Evolutionary conservation across 495 filamentous ascomycete species (phyloP).

Genomic region (Aspergillus diversus): DNA sequence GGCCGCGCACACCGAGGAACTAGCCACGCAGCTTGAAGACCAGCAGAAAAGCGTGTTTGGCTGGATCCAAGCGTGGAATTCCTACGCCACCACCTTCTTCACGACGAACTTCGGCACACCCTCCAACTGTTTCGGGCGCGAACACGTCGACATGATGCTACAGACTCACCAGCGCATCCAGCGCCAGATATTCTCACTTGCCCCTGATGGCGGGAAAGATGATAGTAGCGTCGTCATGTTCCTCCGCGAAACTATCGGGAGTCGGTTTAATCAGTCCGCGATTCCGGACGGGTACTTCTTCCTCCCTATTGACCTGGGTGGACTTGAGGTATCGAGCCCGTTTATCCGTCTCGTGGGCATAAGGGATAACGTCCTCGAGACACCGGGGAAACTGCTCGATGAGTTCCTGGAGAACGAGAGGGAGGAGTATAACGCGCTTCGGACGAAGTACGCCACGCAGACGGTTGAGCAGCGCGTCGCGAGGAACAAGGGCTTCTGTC

Average conservation of each 20-base stretch:
- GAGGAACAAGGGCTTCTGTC: not conserved
- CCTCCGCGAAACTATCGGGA: conserved; percentile 16
- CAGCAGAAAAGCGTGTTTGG: conserved; percentile 19
- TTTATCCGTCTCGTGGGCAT: conserved; percentile 20
- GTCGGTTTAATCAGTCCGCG: conserved; percentile 4
- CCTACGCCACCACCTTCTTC: conserved; percentile 22
- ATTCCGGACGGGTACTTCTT: conserved; percentile 25
- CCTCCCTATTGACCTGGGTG: conserved; percentile 23
- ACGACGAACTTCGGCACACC: conserved; percentile 22
- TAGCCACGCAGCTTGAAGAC: conserved; percentile 9
- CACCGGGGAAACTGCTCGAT: conserved; percentile 12
- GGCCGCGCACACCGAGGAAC: conserved; percentile 11
- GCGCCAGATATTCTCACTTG: conserved; percentile 13
- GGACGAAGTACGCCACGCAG: conserved; percentile 6
- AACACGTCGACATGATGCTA: conserved; percentile 22
- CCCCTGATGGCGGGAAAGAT: not conserved
- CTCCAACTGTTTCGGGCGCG: conserved; percentile 21
- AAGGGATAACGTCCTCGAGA: conserved; percentile 2
- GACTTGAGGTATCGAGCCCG: conserved; percentile 21
- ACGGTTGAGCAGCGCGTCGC: not conserved
- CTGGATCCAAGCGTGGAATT: conserved; percentile 25
- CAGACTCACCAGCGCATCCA: conserved; percentile 20
- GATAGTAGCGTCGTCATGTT: conserved; percentile 19
- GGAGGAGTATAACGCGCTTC: conserved; percentile 1
- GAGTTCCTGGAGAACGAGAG: conserved; percentile 14